phyloP scores from a whole-genome alignment of 495 filamentous ascomycete genomes.

The Podospora australis region DNA sequence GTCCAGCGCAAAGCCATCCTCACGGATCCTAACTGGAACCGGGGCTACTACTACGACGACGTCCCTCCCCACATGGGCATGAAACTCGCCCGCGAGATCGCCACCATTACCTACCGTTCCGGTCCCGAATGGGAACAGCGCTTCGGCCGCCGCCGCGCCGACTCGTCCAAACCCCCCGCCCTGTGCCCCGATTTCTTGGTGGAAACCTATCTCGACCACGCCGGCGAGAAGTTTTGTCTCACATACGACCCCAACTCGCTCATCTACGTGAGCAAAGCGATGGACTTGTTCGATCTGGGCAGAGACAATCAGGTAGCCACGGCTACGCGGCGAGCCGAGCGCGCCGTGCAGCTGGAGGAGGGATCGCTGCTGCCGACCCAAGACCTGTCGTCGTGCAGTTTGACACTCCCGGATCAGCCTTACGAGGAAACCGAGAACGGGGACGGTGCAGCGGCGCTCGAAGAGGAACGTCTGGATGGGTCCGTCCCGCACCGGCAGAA shows the following conservation, averaged over 20 bases:
- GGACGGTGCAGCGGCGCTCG: too few relatives aligned
- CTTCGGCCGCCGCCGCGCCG: slow-evolving; percentile 83
- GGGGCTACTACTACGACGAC: slow-evolving; percentile 89
- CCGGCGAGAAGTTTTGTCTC: slow-evolving; percentile 98
- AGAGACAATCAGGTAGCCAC: slow-evolving; percentile 50
- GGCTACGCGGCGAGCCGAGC: slow-evolving; percentile 33
- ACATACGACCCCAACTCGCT: slow-evolving; percentile 96
- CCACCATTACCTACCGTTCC: slow-evolving; percentile 93
- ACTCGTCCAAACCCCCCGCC: slow-evolving; percentile 77
- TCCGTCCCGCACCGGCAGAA: not conserved
- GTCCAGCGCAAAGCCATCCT: slow-evolving; percentile 96
- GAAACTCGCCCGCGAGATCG: slow-evolving; percentile 96
- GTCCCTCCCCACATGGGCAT: slow-evolving; percentile 93
- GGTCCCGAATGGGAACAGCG: slow-evolving; percentile 97
- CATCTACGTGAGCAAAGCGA: slow-evolving; percentile 95
- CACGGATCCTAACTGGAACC: slow-evolving; percentile 96
- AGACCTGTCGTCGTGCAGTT: too few relatives aligned
- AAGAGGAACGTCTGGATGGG: not conserved
- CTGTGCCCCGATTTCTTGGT: slow-evolving; percentile 96
- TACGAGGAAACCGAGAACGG: slow-evolving; percentile 74
- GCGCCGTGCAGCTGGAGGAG: slow-evolving; percentile 22
- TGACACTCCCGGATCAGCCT: slow-evolving; percentile 78
- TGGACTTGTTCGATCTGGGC: slow-evolving; percentile 97
- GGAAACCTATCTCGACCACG: slow-evolving; percentile 97
- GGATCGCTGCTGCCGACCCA: too few relatives aligned